phyloP scores from a whole-genome alignment of 106 monocot genomes.

The Acorus gramineus region DNA sequence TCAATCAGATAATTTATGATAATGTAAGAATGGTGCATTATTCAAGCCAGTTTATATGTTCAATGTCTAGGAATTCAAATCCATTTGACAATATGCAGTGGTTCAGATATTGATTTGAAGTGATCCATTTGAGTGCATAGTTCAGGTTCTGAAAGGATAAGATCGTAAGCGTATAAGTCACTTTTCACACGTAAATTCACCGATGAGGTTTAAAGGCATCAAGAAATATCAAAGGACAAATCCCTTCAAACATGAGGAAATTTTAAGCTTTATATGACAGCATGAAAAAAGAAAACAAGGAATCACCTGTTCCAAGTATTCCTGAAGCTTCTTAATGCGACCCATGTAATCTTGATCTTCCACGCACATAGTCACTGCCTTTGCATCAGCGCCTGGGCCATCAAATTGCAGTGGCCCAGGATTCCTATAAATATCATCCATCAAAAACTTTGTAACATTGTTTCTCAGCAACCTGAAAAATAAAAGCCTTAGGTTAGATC shows the following conservation, averaged over 20 bases:
- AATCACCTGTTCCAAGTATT: slow-evolving; percentile 73
- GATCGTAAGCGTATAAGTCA: too few relatives aligned
- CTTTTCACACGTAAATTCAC: too few relatives aligned
- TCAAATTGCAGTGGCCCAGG: slow-evolving; percentile 90
- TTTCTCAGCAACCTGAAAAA: slow-evolving; percentile 58
- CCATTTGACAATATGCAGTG: too few relatives aligned
- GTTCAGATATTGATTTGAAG: too few relatives aligned
- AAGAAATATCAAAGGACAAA: background rate
- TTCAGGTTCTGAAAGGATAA: too few relatives aligned
- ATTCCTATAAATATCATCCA: slow-evolving; percentile 86
- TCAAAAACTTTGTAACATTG: slow-evolving; percentile 47
- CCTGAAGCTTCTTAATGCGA: slow-evolving; percentile 76
- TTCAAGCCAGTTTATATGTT: too few relatives aligned
- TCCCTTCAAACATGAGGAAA: background rate
- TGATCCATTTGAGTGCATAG: too few relatives aligned
- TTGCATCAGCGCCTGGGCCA: slow-evolving; percentile 68
- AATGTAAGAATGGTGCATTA: too few relatives aligned
- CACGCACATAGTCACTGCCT: slow-evolving; percentile 50
- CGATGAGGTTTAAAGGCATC: too few relatives aligned
- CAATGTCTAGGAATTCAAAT: too few relatives aligned
- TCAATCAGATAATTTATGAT: too few relatives aligned
- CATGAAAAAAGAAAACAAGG: background rate
- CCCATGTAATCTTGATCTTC: slow-evolving; percentile 99
- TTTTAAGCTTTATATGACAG: background rate
- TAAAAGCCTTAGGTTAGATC: background rate